Conservation (phyloP, 345 rosid species). For the Gossypium rotundifolium region DNA sequence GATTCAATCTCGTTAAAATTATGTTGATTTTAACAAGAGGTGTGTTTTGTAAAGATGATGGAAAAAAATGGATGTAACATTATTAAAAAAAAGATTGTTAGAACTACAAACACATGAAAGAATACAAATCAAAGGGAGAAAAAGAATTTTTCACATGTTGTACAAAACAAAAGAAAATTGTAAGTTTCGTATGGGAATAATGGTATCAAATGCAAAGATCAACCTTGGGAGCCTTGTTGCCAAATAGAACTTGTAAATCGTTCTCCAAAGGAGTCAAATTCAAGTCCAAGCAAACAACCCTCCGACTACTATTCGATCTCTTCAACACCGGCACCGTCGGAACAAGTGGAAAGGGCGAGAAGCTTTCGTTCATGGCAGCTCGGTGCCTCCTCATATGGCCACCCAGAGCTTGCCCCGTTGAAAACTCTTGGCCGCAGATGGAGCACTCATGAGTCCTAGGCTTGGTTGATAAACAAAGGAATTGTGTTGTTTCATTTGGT, state of each 20-base stretch:
- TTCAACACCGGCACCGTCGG: conserved; percentile 40
- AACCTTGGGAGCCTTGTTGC: conserved; percentile 52
- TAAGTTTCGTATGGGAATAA: neutral
- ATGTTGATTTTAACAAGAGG: too few relatives aligned
- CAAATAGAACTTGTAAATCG: conserved; percentile 52
- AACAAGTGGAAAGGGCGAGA: conserved; percentile 6
- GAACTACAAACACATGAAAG: neutral
- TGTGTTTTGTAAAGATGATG: too few relatives aligned
- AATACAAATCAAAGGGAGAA: neutral
- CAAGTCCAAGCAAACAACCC: conserved; percentile 58
- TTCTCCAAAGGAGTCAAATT: conserved; percentile 75
- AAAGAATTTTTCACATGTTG: neutral
- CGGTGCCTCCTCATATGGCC: conserved; percentile 78
- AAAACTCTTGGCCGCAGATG: conserved; percentile 54
- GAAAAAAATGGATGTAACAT: too few relatives aligned
- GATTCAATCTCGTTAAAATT: too few relatives aligned
- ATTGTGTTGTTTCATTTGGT: neutral
- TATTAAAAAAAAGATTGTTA: too few relatives aligned
- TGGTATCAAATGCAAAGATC: conserved; percentile 27
- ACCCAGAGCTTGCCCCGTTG: conserved; percentile 67
- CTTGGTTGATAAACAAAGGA: conserved; percentile 9
- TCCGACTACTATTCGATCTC: conserved; percentile 43
- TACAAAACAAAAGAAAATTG: neutral
- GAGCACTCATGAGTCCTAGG: conserved; percentile 45
- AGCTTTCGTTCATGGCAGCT: conserved; percentile 16